Conservation (phyloP, 108 stramenopile species). For the Fragilaria radians region DNA sequence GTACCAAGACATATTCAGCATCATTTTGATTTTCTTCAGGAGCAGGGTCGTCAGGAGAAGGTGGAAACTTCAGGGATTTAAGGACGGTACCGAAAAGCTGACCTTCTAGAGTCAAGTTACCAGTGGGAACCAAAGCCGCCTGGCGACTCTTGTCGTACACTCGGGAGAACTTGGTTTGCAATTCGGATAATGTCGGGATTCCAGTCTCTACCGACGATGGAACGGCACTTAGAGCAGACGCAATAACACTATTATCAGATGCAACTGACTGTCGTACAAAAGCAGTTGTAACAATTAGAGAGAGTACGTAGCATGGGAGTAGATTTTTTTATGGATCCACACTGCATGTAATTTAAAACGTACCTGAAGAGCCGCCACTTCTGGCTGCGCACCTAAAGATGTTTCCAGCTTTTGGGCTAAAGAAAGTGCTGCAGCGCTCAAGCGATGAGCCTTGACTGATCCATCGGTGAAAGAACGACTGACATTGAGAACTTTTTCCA, state of each 20-base stretch:
- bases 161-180: constrained; percentile 66
- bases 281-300: no score
- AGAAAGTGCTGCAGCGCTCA: constrained; percentile 73
- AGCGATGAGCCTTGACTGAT: constrained; percentile 56
- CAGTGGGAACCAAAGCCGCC: constrained; percentile 71
- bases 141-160: constrained; percentile 48
- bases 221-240: constrained; percentile 42
- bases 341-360: no score
- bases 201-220: constrained; percentile 42
- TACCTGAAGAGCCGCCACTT: constrained; percentile 48
- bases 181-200: constrained; percentile 58
- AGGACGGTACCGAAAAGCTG: constrained; percentile 74
- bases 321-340: no score
- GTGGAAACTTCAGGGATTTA: constrained; percentile 54
- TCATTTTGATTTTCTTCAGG: constrained; percentile 50
- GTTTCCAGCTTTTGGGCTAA: constrained; percentile 59
- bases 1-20: constrained; percentile 58
- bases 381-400: constrained; percentile 43
- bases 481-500: constrained; percentile 50
- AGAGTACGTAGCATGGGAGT: not conserved
- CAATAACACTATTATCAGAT: constrained; percentile 49
- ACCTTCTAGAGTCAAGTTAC: constrained; percentile 55
- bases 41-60: constrained; percentile 51
- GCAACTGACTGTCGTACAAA: constrained; percentile 22
- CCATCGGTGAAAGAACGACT: constrained; percentile 46